Evolutionary conservation across 345 rosid species (phyloP).

Genomic region (Adansonia digitata): DNA sequence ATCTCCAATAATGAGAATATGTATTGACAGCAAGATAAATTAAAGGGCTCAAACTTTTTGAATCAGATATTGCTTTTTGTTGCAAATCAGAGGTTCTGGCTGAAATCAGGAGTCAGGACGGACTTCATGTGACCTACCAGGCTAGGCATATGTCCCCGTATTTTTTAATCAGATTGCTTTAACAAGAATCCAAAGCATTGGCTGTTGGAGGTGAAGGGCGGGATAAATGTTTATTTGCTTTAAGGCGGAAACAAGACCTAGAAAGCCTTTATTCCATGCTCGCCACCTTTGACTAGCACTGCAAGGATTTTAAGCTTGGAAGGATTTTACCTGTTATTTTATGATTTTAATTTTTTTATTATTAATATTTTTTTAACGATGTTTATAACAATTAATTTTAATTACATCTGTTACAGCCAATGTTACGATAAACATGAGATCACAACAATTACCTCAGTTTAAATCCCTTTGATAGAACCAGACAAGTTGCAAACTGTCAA

Average conservation of each 20-base stretch:
- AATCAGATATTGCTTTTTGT: constrained; percentile 26
- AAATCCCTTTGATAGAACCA: not conserved
- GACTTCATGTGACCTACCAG: constrained; percentile 14
- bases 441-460: no score
- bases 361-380: no score
- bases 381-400: no score
- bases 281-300: not conserved
- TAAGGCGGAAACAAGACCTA: constrained; percentile 10
- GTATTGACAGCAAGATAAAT: not conserved
- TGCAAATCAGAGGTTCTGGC: constrained; percentile 7
- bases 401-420: no score
- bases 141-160: constrained; percentile 7
- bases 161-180: constrained; percentile 14
- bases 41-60: not conserved
- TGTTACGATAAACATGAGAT: no score
- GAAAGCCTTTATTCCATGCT: not conserved
- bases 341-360: no score
- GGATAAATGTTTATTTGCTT: constrained; percentile 8
- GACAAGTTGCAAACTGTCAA: constrained; percentile 22
- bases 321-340: no score
- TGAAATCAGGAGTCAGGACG: no score
- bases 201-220: no score
- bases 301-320: not conserved
- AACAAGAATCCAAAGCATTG: constrained; percentile 36
- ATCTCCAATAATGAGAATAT: not conserved